A percentile compares a stretch with the other conserved stretches of the same genome.
Conservation (phyloP, 257 asterid genomes). For the Verbena officinalis region DNA sequence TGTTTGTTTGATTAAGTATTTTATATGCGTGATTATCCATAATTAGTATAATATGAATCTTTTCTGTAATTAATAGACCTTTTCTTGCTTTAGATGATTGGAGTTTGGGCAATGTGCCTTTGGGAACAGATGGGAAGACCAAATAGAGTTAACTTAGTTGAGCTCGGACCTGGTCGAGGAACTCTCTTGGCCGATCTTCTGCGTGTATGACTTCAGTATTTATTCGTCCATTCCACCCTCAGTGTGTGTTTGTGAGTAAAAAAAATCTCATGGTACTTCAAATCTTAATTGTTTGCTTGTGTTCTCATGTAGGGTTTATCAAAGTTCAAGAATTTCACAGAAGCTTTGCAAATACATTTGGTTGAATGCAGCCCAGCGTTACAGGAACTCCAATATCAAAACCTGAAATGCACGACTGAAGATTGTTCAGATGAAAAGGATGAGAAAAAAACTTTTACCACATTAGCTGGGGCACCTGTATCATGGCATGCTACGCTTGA, state of each 20-base stretch:
- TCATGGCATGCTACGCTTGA: slow-evolving; percentile 92
- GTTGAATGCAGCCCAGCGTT: slow-evolving; percentile 95
- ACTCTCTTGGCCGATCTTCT: slow-evolving; percentile 95
- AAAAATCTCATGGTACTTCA: no score
- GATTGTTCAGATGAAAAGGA: slow-evolving; percentile 43
- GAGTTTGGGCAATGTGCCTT: slow-evolving; percentile 96
- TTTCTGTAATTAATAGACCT: slow-evolving; percentile 15
- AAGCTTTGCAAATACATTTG: slow-evolving; percentile 77
- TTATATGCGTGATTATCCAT: neutral
- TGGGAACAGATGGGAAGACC: slow-evolving; percentile 99
- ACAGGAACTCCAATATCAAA: slow-evolving; percentile 72
- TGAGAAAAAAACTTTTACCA: slow-evolving; percentile 50
- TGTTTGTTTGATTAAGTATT: neutral
- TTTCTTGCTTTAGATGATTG: slow-evolving; percentile 64
- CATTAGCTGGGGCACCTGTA: slow-evolving; percentile 68
- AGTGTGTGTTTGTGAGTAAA: neutral
- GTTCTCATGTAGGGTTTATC: slow-evolving; percentile 59
- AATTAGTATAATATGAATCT: slow-evolving; percentile 2
- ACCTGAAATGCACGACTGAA: slow-evolving; percentile 62
- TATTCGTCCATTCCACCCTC: neutral
- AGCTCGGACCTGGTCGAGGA: slow-evolving; percentile 99
- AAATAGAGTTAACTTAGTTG: slow-evolving; percentile 71
- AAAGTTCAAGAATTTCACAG: slow-evolving; percentile 75
- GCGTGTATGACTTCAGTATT: slow-evolving; percentile 53
- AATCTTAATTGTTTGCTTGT: slow-evolving; percentile 14